Conservation (phyloP, 352 stramenopile species). For the Pelagophyceae sp. region DNA sequence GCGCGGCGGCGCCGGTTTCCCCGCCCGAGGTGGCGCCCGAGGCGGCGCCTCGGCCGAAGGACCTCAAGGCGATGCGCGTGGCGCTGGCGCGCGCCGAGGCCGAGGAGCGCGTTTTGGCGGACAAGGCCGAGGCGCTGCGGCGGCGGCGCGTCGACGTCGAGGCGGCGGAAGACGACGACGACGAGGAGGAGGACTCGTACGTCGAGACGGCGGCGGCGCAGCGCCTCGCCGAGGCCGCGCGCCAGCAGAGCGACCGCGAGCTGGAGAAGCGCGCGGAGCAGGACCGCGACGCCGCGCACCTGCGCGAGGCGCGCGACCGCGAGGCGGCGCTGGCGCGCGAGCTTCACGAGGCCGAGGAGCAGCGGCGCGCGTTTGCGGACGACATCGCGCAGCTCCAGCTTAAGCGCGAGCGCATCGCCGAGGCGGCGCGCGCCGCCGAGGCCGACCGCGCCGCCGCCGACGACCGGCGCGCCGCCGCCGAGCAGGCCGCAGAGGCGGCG, state of each 20-base stretch:
- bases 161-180: constrained; percentile 4
- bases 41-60: neutral
- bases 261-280: too few species aligned
- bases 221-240: neutral
- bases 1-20: too few species aligned
- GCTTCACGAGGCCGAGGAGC: too few species aligned
- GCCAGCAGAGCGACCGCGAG: neutral
- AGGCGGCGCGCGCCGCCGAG: neutral
- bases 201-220: neutral
- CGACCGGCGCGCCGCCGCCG: too few species aligned
- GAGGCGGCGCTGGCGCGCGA: neutral
- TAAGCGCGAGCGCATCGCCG: too few species aligned
- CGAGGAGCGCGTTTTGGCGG: neutral
- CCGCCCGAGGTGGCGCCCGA: neutral
- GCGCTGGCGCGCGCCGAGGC: neutral
- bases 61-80: neutral
- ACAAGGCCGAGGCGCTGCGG: neutral
- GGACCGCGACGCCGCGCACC: too few species aligned
- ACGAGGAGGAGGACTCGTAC: constrained; percentile 2
- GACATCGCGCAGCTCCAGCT: too few species aligned
- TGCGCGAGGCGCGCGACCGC: neutral
- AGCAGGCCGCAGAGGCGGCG: too few species aligned
- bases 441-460: neutral
- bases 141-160: neutral
- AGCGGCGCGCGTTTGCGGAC: too few species aligned